Base-by-base conservation (phyloP, 306 rosid species). In the Fragaria iinumae region DNA sequence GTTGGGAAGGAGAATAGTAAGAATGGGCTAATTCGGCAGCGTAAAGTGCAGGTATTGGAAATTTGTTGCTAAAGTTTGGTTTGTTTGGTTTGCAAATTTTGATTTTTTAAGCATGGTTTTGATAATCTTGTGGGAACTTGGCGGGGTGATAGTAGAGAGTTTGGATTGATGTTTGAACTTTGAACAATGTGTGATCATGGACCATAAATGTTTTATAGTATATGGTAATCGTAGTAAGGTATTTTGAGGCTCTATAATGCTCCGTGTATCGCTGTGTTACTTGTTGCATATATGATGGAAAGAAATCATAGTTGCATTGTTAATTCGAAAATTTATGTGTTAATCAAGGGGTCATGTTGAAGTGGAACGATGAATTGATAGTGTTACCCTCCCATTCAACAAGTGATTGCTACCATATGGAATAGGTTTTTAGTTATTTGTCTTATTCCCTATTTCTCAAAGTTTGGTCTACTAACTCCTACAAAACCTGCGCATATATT, bases 31-130 rank as follows among this genome's bases (percentile, higher is more conserved):
- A 39, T 85, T 74, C 80, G 79, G 18, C 84, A 77, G 4, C 77
- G 80, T 1, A 89, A 90, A 79, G 48, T 83, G 83, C 91, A 81
- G 98, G 98, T 91, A 76, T 44, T 14, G 47, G 0, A 44, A 44
- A 0, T 9, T 73, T 57, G 29, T 11, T 60, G 55, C 14, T 36
- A 1, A 41, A 23, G 45, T 69, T 25, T 13, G 16, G 20, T 56
- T 50, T 39, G 43, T 38, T 39, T 44, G 1, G 3, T 59, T 71
- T 25, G 52, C 25, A 0, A 0, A 17, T 68, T 70, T 63, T 13
- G 4, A n/a, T 55, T 55, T 7, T 7, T 44, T 62, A 39, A 48
- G 50, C 44, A 53, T 69, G 64, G 39, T 59, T 32, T 69, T 16
- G 38, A 17, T 34, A 62, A 69, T 16, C 32, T 71, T 52, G 48